A percentile compares a stretch with the other conserved stretches of the same genome.
These are phyloP conservation scores for Penicillium sclerotiorum DNA, from an alignment of 2,329 filamentous ascomycete genomes.

Conservation along the genomic window DNA sequence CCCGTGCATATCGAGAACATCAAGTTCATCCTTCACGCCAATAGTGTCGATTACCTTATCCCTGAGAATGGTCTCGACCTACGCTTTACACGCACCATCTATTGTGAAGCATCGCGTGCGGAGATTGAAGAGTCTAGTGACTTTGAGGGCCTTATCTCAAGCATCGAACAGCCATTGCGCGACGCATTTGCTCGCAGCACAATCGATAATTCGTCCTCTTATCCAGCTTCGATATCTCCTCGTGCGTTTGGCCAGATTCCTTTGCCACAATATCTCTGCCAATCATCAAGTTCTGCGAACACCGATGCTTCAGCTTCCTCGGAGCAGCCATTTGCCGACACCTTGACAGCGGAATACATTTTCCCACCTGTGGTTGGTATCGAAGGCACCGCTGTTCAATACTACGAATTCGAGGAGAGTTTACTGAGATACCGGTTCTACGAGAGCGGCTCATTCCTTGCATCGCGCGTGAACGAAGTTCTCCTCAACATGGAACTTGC, in stretches of 20 bases:
- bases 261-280: conserved; percentile 30
- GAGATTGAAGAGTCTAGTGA: conserved; percentile 2
- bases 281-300: neutral
- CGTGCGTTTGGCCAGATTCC: conserved; percentile 35
- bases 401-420: conserved; percentile 37
- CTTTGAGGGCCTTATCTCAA: conserved; percentile 18
- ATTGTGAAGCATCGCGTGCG: conserved; percentile 30
- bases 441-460: conserved; percentile 36
- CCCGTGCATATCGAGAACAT: conserved; percentile 18
- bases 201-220: neutral
- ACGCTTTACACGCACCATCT: conserved; percentile 40
- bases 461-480: conserved; percentile 34
- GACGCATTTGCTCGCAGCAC: conserved; percentile 22
- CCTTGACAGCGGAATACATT: conserved; percentile 35
- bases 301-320: neutral
- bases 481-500: conserved; percentile 33
- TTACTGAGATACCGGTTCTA: conserved; percentile 35
- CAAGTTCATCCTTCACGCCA: conserved; percentile 34
- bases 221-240: conserved; percentile 18
- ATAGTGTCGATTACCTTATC: conserved; percentile 41
- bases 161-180: conserved; percentile 26
- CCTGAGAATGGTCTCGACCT: conserved; percentile 43
- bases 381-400: conserved; percentile 29
- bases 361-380: conserved; percentile 37
- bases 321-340: conserved; percentile 5